A percentile compares a stretch with the other conserved stretches of the same genome.
Evolutionary conservation across 2,329 filamentous ascomycete genomes (phyloP).

Genomic region (Rhexocercosporidium sp.): DNA sequence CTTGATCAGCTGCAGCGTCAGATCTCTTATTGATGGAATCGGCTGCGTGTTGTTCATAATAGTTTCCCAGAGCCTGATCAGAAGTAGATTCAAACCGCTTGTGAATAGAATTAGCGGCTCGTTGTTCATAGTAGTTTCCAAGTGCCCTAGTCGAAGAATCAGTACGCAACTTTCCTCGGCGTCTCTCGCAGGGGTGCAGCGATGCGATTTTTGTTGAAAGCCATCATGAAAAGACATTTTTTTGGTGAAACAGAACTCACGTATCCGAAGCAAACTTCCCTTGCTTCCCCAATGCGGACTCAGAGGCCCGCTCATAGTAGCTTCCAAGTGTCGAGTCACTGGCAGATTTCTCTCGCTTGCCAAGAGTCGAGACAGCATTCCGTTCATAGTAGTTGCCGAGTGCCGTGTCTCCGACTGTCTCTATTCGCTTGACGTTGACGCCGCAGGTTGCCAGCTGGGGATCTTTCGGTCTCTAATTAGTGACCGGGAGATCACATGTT

Average conservation of each 20-base stretch:
- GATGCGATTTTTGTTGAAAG: not conserved
- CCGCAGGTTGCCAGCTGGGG: not conserved
- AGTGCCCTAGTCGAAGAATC: not conserved
- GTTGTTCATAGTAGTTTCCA: not conserved
- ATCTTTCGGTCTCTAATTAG: not conserved
- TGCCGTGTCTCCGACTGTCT: not conserved
- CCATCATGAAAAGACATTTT: not conserved
- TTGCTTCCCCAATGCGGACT: not conserved
- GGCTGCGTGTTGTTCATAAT: too few species aligned
- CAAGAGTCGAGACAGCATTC: not conserved
- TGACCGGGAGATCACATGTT: not conserved
- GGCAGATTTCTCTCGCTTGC: not conserved
- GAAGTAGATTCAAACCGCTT: too few species aligned
- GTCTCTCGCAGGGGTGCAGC: not conserved
- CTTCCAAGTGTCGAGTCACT: not conserved
- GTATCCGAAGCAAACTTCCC: not conserved
- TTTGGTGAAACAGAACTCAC: not conserved
- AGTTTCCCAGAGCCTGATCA: too few species aligned
- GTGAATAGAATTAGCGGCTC: too few species aligned
- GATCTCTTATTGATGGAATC: too few species aligned
- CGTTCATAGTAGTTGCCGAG: not conserved
- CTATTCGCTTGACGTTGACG: not conserved
- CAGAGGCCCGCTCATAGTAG: not conserved
- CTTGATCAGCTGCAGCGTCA: too few species aligned
- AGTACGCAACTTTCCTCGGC: not conserved